Evolutionary conservation across 306 rosid species (phyloP).

Genomic region (Vigna reflexopilosa): DNA sequence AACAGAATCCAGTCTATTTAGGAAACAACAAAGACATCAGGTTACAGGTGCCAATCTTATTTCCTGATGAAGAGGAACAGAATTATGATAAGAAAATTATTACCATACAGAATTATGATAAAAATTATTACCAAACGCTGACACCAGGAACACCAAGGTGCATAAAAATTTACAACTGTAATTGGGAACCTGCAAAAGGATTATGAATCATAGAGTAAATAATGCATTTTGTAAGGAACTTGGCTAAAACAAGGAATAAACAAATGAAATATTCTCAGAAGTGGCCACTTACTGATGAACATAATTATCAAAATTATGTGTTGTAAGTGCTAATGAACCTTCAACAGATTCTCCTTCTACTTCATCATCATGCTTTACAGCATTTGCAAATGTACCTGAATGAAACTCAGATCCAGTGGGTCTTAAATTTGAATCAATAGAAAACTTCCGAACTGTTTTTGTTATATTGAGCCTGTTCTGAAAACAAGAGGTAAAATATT

Average conservation of each 20-base stretch:
- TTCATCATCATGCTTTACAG: slow-evolving; percentile 89
- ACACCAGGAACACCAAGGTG: slow-evolving; percentile 99
- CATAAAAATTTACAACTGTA: slow-evolving; percentile 86
- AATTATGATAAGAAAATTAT: slow-evolving; percentile 37
- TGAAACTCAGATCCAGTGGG: slow-evolving; percentile 88
- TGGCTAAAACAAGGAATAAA: slow-evolving; percentile 31
- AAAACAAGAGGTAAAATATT: slow-evolving; percentile 52
- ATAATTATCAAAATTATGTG: slow-evolving; percentile 69
- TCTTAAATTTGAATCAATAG: slow-evolving; percentile 77
- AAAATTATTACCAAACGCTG: slow-evolving; percentile 80
- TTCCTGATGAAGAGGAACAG: slow-evolving; percentile 29
- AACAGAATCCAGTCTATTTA: slow-evolving; percentile 15
- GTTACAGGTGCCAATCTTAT: neutral
- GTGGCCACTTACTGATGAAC: slow-evolving; percentile 74
- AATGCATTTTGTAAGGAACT: neutral
- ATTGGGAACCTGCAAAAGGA: slow-evolving; percentile 71
- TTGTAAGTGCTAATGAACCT: slow-evolving; percentile 61
- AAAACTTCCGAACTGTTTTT: slow-evolving; percentile 85
- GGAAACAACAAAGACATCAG: slow-evolving; percentile 31
- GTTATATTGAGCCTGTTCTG: slow-evolving; percentile 98
- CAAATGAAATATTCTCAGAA: slow-evolving; percentile 42
- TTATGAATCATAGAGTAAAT: slow-evolving; percentile 28
- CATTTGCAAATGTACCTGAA: slow-evolving; percentile 65
- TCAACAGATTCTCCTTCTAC: slow-evolving; percentile 71
- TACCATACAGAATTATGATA: slow-evolving; percentile 66